Percentiles rank a stretch among this genome's conserved stretches.
These are phyloP conservation scores for Pythium chondricola DNA, from an alignment of 352 stramenopile species.

Conservation along the genomic window DNA sequence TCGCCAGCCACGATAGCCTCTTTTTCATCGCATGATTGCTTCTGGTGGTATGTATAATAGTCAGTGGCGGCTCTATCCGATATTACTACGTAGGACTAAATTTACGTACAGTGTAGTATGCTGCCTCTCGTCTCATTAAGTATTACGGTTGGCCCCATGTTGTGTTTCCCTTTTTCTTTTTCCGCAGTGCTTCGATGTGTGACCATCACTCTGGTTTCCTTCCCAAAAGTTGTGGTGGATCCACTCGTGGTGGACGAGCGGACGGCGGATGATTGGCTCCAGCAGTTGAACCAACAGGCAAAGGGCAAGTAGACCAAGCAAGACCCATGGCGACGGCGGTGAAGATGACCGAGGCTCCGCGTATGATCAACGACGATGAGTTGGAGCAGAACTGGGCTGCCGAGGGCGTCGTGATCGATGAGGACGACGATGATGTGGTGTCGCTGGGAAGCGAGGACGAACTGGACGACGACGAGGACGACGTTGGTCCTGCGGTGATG, in stretches of 20 bases:
- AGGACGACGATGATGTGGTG: constrained; percentile 33
- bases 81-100: too few relatives aligned
- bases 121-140: too few relatives aligned
- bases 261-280: constrained; percentile 24
- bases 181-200: too few relatives aligned
- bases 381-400: constrained; percentile 29
- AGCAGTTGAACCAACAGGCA: constrained; percentile 16
- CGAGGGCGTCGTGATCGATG: constrained; percentile 18
- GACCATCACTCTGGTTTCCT: too few relatives aligned
- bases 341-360: constrained; percentile 5
- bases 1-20: too few relatives aligned
- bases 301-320: too few relatives aligned
- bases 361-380: constrained; percentile 30
- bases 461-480: constrained; percentile 67
- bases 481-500: constrained; percentile 36
- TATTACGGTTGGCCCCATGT: too few relatives aligned
- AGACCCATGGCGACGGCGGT: constrained; percentile 3
- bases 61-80: too few relatives aligned
- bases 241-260: constrained; percentile 18
- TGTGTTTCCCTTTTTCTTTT: too few relatives aligned
- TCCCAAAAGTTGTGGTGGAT: constrained; percentile 11
- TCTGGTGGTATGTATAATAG: too few relatives aligned
- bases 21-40: too few relatives aligned
- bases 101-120: too few relatives aligned
- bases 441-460: constrained; percentile 76